phyloP scores from a whole-genome alignment of 768 basidiomycete species.

The Fistulinella prunicolor region DNA sequence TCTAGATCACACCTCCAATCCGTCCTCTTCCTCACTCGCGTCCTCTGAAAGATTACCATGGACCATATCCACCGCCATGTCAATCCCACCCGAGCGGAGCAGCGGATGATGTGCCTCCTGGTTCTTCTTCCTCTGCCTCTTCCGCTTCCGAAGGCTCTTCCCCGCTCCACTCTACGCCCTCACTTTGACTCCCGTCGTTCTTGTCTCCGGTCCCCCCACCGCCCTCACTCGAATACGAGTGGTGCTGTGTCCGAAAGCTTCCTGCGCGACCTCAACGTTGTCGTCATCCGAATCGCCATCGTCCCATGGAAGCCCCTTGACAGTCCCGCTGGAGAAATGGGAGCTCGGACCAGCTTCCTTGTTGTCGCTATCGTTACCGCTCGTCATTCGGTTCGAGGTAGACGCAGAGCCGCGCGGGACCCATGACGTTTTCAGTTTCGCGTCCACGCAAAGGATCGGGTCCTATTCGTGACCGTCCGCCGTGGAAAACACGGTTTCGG shows the following conservation, averaged over 20 bases:
- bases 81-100: constrained; percentile 60
- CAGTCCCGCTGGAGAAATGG: constrained; percentile 9
- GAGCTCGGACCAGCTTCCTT: constrained; percentile 2
- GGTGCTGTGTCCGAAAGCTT: constrained; percentile 47
- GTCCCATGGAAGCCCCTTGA: constrained; percentile 29
- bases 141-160: constrained; percentile 40
- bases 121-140: constrained; percentile 39
- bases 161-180: constrained; percentile 34
- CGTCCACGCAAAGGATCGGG: constrained; percentile 65
- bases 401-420: neutral
- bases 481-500: constrained; percentile 69
- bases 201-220: constrained; percentile 28
- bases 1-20: constrained; percentile 48
- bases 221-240: constrained; percentile 34
- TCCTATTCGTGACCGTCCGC: constrained; percentile 69
- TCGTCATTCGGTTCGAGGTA: neutral
- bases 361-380: neutral
- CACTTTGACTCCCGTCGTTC: constrained; percentile 31
- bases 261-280: constrained; percentile 37
- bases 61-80: constrained; percentile 65
- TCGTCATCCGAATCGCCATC: constrained; percentile 36
- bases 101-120: constrained; percentile 59
- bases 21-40: constrained; percentile 41
- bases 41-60: constrained; percentile 47
- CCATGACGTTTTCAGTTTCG: constrained; percentile 44